phyloP scores from a whole-genome alignment of 768 basidiomycete genomes.

The Butyriboletus loyo region DNA sequence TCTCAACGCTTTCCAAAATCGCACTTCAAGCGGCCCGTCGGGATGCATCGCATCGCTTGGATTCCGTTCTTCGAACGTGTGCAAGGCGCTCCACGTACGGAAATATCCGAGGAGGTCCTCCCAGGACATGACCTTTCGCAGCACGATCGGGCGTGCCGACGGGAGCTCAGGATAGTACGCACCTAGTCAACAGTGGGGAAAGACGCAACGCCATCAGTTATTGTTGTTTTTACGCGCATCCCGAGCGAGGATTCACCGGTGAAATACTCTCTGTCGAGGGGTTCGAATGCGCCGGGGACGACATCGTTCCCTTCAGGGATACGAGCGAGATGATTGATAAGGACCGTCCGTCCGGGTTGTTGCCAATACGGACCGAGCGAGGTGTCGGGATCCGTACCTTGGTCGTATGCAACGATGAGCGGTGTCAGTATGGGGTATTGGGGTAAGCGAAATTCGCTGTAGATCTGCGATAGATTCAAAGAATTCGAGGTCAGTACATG shows the following conservation, averaged over 20 bases:
- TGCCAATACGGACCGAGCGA: conserved; percentile 9
- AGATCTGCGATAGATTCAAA: background rate
- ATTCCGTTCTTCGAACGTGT: conserved; percentile 60
- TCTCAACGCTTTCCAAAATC: conserved; percentile 58
- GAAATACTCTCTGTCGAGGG: conserved; percentile 56
- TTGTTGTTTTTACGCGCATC: background rate
- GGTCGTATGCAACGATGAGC: conserved; percentile 1
- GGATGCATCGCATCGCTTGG: conserved; percentile 49
- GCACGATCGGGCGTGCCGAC: conserved; percentile 39
- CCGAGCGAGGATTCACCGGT: conserved; percentile 37
- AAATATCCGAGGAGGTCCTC: conserved; percentile 65
- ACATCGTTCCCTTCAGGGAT: background rate
- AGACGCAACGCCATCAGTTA: background rate
- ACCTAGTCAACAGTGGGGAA: conserved; percentile 26
- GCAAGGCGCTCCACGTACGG: conserved; percentile 66
- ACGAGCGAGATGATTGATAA: background rate
- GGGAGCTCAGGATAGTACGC: conserved; percentile 41
- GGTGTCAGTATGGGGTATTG: background rate
- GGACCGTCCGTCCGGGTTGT: background rate
- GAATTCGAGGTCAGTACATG: background rate
- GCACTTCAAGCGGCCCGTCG: conserved; percentile 62
- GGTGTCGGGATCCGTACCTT: background rate
- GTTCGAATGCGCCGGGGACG: conserved; percentile 23
- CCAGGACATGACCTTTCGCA: conserved; percentile 63
- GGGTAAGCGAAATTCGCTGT: conserved; percentile 7